Evolutionary conservation across 2,329 filamentous ascomycete genomes (phyloP).

Genomic region (Exophiala alcalophila): DNA sequence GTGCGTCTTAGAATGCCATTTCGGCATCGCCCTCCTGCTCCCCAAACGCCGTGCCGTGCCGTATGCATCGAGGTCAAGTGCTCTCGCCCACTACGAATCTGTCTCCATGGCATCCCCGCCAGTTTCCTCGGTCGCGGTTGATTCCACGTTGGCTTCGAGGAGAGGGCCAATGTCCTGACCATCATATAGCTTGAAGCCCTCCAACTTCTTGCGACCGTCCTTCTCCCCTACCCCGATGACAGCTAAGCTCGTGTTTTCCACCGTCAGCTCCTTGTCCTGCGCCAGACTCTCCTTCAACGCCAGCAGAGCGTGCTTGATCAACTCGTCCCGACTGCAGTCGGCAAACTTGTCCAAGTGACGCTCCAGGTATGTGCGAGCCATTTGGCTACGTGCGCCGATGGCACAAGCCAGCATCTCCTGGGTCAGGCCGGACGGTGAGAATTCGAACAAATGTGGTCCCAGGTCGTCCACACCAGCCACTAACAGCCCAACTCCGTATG

Average conservation of each 20-base stretch:
- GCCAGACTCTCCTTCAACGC: slow-evolving; percentile 93
- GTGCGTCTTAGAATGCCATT: slow-evolving; percentile 7
- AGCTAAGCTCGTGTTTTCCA: slow-evolving; percentile 93
- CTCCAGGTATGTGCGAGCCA: slow-evolving; percentile 96
- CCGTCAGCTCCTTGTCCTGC: slow-evolving; percentile 95
- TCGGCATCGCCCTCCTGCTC: slow-evolving; percentile 18
- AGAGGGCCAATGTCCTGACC: slow-evolving; percentile 81
- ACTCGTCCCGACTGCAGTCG: slow-evolving; percentile 72
- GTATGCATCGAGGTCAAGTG: slow-evolving; percentile 12
- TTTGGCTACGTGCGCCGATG: slow-evolving; percentile 93
- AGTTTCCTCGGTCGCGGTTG: slow-evolving; percentile 43
- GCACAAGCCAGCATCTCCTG: slow-evolving; percentile 96
- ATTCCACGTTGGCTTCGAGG: slow-evolving; percentile 66
- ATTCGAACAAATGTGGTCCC: slow-evolving; percentile 95
- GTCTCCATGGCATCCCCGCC: slow-evolving; percentile 56
- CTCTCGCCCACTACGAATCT: slow-evolving; percentile 45
- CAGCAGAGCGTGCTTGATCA: slow-evolving; percentile 84
- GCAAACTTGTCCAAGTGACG: slow-evolving; percentile 82
- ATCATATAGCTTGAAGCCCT: slow-evolving; percentile 88
- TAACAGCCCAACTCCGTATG: slow-evolving; percentile 90
- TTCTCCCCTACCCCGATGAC: slow-evolving; percentile 63
- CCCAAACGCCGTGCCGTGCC: slow-evolving; percentile 29
- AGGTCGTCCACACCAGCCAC: slow-evolving; percentile 91
- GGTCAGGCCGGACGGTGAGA: slow-evolving; percentile 92
- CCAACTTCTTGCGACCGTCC: slow-evolving; percentile 56